Evolutionary conservation across 2,329 filamentous ascomycete genomes (phyloP), one percentile per base, ranked within the genome.

Genomic region (Clonostachys solani): DNA sequence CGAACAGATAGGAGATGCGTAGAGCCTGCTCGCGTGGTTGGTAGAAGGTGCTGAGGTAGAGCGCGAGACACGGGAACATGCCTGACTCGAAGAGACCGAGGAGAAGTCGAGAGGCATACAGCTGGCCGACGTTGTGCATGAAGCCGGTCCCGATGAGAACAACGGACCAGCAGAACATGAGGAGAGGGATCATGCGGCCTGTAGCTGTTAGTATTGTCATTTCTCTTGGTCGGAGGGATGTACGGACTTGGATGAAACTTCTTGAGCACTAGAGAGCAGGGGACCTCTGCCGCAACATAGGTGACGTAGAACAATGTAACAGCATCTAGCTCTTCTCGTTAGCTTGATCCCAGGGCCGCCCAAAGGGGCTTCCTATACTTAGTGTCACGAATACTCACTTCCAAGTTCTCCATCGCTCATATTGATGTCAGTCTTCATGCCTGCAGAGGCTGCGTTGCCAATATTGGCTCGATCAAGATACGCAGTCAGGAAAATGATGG

Each of bases 21-120:
- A 90, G 75, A 43, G 88, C 89, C 46, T 92, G 87, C 58, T 95
- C 89, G 15, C 77, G 80, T 33, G 89, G 77, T 60, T 81, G 85
- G 58, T 94, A 95, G 89, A 89, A 95, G 60, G 86, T 91, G 0
- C 83, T 88, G 0, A 94, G 76, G 60, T 91, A 91, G 63, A 90
- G 92, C 54, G 87, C 87, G 15, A 91, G 80, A 3, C 85, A 86
- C 0, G 87, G 87, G 59, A 89, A 90, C 0, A 92, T 72, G 8
- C 87, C 88, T 10, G 87, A 81, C 62, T 94, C 89, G 15, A 78
- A 78, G 19, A 91, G 68, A 19, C 88, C 88, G 1, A 92, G 72
- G 57, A 89, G 89, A 77, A 77, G 83, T 38, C 81, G 76, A 8
- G 82, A 81, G 4, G 84, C 80, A 72, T 87, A 81, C 15, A 89